phyloP scores from a whole-genome alignment of 108 stramenopile genomes.

The Asterionellopsis glacialis region DNA sequence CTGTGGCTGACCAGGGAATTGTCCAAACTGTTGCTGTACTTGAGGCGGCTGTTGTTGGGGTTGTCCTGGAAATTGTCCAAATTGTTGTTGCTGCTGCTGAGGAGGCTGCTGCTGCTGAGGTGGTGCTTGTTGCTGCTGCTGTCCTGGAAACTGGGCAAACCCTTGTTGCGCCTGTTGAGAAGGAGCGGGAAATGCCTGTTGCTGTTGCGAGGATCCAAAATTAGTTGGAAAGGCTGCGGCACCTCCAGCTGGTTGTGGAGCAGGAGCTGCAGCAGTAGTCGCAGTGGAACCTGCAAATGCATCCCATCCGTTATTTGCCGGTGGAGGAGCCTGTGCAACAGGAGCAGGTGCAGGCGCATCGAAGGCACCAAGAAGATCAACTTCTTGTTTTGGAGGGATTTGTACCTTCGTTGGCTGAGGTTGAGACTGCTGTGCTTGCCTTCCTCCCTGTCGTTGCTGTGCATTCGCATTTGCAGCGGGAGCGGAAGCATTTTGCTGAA shows the following conservation, averaged over 20 bases:
- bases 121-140: not conserved
- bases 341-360: conserved; percentile 35
- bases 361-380: conserved; percentile 49
- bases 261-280: conserved; percentile 5
- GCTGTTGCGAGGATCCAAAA: conserved; percentile 15
- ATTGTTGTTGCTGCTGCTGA: conserved; percentile 25
- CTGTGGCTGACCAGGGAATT: conserved; percentile 6
- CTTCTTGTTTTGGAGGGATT: conserved; percentile 20
- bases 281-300: conserved; percentile 48
- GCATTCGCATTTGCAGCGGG: too few species aligned
- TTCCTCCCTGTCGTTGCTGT: not conserved
- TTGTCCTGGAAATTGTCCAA: conserved; percentile 1
- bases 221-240: conserved; percentile 23
- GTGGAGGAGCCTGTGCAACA: conserved; percentile 16
- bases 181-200: conserved; percentile 6
- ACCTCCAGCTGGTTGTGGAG: not conserved
- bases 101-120: conserved; percentile 5
- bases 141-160: conserved; percentile 21
- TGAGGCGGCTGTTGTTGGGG: conserved; percentile 14
- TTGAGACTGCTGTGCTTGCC: too few species aligned
- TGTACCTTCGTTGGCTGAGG: conserved; percentile 33
- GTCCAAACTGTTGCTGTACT: conserved; percentile 9
- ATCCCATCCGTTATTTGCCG: conserved; percentile 29
- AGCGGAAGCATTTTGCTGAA: not conserved
- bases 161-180: conserved; percentile 10